Evolutionary conservation across 2,329 filamentous ascomycete species (phyloP), one percentile per base, ranked within the genome.

Genomic region (Cryphonectria japonica): DNA sequence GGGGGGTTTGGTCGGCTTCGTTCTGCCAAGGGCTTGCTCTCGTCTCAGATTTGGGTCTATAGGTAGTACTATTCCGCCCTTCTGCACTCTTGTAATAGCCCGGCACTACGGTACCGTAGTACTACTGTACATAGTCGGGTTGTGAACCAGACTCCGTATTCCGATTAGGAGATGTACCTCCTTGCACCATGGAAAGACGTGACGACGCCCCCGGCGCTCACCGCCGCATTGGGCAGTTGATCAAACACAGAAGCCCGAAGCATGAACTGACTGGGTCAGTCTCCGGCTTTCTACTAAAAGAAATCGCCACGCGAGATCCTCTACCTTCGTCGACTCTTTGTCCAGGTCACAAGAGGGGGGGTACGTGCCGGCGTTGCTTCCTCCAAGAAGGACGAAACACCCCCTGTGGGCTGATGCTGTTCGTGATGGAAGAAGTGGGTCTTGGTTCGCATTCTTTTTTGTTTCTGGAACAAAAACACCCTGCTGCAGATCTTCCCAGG

Each of bases 391-490:
- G 26, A 29, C 52, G n/a, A 57, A 50, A 22, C 37, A 39, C 54
- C 32, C 34, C 59, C 32, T 16, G 34, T 61, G 59, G 59, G 34
- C 59, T 61, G 59, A 39, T 61, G 34, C 54, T 59, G 54, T 32
- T 59, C 54, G 54, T 59, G 54, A 32, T 32, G 6, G 54, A 7
- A 32, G 26, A n/a, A n/a, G 59, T 61, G 59, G 59, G 34, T 13
- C 59, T 37, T 29, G 22, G 7, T 60, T 32, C 32, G 32, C 32
- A 8, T 61, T 61, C 59, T 61, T 61, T 34, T 37, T 39, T 37
- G 59, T 61, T 61, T 61, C 59, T 39, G 22, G 59, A 61, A 61
- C 34, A 39, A 61, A 37, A 61, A 61, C 59, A 61, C 32, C 34
- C 59, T 39, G 59, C 19, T 34, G 59, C 29, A 19, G 54, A 59